These are phyloP conservation scores for Dipodascus albidus DNA, from an alignment of 805 yeast genomes.

Conservation along the genomic window DNA sequence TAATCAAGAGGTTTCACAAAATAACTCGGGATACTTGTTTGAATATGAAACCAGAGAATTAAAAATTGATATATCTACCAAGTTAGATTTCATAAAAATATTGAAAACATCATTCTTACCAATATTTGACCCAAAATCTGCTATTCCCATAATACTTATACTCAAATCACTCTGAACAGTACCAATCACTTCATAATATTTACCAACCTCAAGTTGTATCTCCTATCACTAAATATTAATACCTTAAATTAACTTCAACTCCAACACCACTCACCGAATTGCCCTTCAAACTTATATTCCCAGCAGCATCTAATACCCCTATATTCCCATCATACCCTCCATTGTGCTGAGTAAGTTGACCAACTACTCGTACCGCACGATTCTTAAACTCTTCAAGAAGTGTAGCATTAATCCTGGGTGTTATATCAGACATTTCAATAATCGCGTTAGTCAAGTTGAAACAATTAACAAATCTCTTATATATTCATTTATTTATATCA, in stretches of 20 bases:
- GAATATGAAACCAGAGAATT: slow-evolving; percentile 6
- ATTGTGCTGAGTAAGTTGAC: slow-evolving; percentile 16
- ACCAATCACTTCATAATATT: slow-evolving; percentile 26
- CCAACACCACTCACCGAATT: slow-evolving; percentile 26
- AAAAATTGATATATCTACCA: slow-evolving; percentile 8
- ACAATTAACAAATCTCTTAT: no score
- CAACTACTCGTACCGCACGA: slow-evolving; percentile 23
- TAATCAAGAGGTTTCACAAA: no score
- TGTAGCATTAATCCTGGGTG: slow-evolving; percentile 25
- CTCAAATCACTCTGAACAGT: slow-evolving; percentile 22
- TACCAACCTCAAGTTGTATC: slow-evolving; percentile 17
- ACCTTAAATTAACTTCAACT: slow-evolving; percentile 15
- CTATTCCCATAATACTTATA: slow-evolving; percentile 16
- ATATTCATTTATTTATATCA: no score
- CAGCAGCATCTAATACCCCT: slow-evolving; percentile 7
- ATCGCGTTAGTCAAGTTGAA: no score
- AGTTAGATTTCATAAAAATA: background rate
- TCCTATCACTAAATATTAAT: no score
- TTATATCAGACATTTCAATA: slow-evolving; percentile 4
- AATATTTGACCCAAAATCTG: slow-evolving; percentile 17
- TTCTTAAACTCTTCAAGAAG: slow-evolving; percentile 15
- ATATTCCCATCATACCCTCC: background rate
- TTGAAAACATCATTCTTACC: slow-evolving; percentile 9
- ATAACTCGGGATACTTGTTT: slow-evolving; percentile 11
- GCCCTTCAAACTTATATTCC: slow-evolving; percentile 16